Evolutionary conservation across 2,329 filamentous ascomycete species (phyloP).

Genomic region (Berkeleyomyces rouxiae): DNA sequence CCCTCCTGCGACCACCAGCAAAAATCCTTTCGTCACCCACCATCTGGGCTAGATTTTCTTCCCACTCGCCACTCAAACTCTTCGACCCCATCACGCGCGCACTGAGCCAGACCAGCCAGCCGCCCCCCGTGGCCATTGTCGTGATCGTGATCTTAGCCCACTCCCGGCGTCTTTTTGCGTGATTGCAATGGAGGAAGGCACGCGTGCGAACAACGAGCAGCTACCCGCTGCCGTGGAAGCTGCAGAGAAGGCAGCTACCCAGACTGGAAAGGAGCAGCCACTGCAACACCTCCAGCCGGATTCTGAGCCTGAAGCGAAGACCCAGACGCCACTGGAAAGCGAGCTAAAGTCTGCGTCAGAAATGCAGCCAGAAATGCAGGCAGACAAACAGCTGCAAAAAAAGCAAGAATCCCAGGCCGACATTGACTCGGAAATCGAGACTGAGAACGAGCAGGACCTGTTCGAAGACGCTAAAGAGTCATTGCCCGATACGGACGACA

Average conservation of each 20-base stretch:
- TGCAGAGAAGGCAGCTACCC: neutral
- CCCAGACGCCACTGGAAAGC: neutral
- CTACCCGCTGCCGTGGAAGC: neutral
- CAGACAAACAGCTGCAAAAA: too few relatives aligned
- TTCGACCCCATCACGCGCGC: too few relatives aligned
- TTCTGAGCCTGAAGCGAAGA: too few relatives aligned
- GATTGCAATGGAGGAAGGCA: neutral
- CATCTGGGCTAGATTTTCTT: neutral
- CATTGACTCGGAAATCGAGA: conserved; percentile 1
- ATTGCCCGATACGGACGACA: neutral
- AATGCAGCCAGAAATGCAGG: neutral
- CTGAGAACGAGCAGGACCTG: conserved; percentile 1
- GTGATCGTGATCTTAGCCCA: neutral
- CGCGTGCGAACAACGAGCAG: neutral
- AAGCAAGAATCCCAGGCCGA: neutral
- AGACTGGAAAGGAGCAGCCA: neutral
- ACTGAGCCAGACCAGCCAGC: neutral
- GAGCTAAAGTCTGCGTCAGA: neutral
- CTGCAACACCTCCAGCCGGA: neutral
- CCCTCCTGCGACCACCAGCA: neutral
- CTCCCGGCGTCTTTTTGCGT: neutral
- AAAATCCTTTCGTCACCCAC: neutral
- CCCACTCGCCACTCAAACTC: neutral
- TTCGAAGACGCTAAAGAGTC: conserved; percentile 10
- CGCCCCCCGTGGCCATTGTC: neutral